Base-by-base conservation (phyloP, 805 yeast species). In the Lachancea lanzarotensis region DNA sequence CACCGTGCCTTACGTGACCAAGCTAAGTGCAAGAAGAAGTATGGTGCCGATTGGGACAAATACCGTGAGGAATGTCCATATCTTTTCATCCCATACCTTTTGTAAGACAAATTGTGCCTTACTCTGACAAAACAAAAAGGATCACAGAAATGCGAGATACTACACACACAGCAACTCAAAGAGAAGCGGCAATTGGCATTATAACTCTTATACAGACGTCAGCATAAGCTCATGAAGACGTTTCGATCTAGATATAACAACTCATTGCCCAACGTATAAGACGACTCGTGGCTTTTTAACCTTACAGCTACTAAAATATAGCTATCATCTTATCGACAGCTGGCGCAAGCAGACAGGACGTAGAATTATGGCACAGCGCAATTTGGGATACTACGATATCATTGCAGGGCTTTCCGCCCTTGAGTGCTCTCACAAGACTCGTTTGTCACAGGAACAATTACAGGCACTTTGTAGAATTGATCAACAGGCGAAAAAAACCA, bases 1-100 rank as follows among this genome's bases (percentile, higher is more conserved):
- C 98, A 93, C 69, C 82, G 98, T 68, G 88, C 95, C 35, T 63
- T 72, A 52, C 83, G 98, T 71, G 98, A 93, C 69, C 77, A 82
- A 53, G 76, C 80, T 51, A 88, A 91, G 66, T 88, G 97, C 68
- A 76, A 73, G 54, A 73, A 70, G 63, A 93, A 93, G 71, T 93
- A 93, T 59, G 98, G 98, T 37, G 83, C 78, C 35, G 98, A 93
- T 68, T 93, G 97, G 97, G 84, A 78, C 50, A 78, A 77, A 62
- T 93, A 90, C 69, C 73, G 79, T 57, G 78, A 85, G 57, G 84
- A 81, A 47, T 91, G 97, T 65, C 98, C 98, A 26, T 93, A 86
- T 68, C 63, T 87, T 60, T 89, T 87, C 68, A 85, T 93, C 63
- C 98, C 98, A 36, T 87, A 80, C 55, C 81, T 90, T 36, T 84